Evolutionary conservation across 225 moss, liverwort and hornwort genomes (phyloP).

Genomic region (Straminergon stramineum): DNA sequence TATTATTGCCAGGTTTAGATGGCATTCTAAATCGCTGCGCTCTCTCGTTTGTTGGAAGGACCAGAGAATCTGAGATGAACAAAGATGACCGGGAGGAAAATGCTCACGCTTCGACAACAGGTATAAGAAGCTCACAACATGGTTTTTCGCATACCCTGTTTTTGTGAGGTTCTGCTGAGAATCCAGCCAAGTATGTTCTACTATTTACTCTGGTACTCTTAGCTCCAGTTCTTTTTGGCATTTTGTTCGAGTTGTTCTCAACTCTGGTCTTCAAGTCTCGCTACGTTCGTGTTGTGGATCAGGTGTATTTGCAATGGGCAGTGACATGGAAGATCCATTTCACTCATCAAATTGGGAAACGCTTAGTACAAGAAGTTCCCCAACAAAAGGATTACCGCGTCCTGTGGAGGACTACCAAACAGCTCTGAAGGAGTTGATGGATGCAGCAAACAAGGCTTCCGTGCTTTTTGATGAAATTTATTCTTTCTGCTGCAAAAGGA

Average conservation of each 20-base stretch:
- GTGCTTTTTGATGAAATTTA: constrained; percentile 43
- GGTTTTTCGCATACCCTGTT: background rate
- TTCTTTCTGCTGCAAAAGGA: constrained; percentile 6
- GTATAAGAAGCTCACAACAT: background rate
- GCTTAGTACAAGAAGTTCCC: constrained; percentile 2
- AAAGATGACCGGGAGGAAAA: background rate
- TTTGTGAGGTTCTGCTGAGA: background rate
- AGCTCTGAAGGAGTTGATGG: constrained; percentile 48
- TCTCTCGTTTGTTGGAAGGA: constrained; percentile 2
- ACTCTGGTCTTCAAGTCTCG: background rate
- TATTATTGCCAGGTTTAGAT: constrained; percentile 5
- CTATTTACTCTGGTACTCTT: background rate
- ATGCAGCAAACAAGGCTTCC: constrained; percentile 51
- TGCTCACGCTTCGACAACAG: constrained; percentile 6
- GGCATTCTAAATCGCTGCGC: constrained; percentile 5
- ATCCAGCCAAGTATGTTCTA: background rate
- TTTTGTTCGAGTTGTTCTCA: background rate
- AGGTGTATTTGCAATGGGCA: constrained; percentile 12
- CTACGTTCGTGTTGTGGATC: background rate
- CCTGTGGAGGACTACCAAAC: constrained; percentile 48
- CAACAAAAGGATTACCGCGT: constrained; percentile 15
- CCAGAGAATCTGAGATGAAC: background rate
- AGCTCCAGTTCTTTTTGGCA: background rate
- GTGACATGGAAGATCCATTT: constrained; percentile 16
- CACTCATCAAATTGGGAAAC: constrained; percentile 28